These are phyloP conservation scores for Ophiostoma novo-ulmi DNA, from an alignment of 2,329 filamentous ascomycete species.

Conservation along the genomic window DNA sequence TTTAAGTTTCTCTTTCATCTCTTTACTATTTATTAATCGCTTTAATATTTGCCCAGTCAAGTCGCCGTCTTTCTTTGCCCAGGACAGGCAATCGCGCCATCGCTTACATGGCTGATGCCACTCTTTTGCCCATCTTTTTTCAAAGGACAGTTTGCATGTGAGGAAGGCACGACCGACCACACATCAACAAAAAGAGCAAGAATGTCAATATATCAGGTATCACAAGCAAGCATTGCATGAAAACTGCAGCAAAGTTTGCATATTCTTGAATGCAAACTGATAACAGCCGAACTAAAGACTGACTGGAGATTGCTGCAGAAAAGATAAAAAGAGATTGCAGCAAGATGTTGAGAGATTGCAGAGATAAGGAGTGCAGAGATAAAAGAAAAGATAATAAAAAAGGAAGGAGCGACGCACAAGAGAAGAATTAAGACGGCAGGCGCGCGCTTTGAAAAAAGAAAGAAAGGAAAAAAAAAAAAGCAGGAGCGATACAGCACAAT, in stretches of 20 bases:
- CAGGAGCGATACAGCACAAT: not conserved
- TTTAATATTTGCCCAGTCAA: not conserved
- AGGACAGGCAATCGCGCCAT: slow-evolving; percentile 32
- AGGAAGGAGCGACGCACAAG: not conserved
- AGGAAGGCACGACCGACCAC: not conserved
- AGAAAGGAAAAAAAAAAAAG: not conserved
- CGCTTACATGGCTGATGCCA: slow-evolving; percentile 31
- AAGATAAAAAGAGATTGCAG: not conserved
- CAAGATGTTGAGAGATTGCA: not conserved
- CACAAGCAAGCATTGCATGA: not conserved
- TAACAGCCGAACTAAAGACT: not conserved
- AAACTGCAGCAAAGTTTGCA: not conserved
- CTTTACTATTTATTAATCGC: not conserved
- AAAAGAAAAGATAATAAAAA: not conserved
- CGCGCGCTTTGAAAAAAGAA: not conserved
- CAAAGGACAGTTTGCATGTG: not conserved
- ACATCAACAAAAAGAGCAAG: not conserved
- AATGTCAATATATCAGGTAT: not conserved
- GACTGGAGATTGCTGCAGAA: not conserved
- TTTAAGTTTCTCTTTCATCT: not conserved
- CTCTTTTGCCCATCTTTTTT: slow-evolving; percentile 16
- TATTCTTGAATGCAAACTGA: not conserved
- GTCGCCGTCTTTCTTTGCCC: not conserved
- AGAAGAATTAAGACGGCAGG: not conserved
- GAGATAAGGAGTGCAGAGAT: not conserved